Evolutionary conservation across 2,329 filamentous ascomycete genomes (phyloP).

Genomic region (Colletotrichum sp.): DNA sequence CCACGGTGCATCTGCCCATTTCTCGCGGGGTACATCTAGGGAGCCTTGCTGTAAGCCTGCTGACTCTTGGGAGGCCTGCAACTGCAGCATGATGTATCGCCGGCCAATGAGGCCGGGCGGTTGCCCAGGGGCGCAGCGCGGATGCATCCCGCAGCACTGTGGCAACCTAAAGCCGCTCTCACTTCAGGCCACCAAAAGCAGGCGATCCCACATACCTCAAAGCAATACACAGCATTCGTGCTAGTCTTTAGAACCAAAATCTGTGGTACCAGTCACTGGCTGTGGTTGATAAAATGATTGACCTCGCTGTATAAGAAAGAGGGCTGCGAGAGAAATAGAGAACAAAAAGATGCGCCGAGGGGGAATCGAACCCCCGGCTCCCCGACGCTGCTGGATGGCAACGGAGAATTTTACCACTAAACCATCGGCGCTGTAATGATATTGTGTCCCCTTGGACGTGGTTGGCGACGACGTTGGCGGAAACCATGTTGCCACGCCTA

Average conservation of each 20-base stretch:
- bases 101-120: neutral
- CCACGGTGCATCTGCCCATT: neutral
- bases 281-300: too few relatives aligned
- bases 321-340: neutral
- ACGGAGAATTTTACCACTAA: neutral
- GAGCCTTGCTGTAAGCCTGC: neutral
- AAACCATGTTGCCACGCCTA: neutral
- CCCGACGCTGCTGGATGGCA: neutral
- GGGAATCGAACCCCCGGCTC: neutral
- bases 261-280: too few relatives aligned
- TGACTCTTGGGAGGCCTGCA: neutral
- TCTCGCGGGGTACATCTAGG: neutral
- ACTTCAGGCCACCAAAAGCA: too few relatives aligned
- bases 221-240: too few relatives aligned
- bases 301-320: too few relatives aligned
- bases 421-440: neutral
- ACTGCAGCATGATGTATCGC: neutral
- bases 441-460: rapidly evolving
- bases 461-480: neutral
- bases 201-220: too few relatives aligned
- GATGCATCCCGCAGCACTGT: neutral
- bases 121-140: neutral
- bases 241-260: too few relatives aligned
- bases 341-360: neutral
- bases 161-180: too few relatives aligned